Evolutionary conservation across 2,329 filamentous ascomycete genomes (phyloP), one percentile per base, ranked within the genome.

Genomic region (Claviceps purpurea): DNA sequence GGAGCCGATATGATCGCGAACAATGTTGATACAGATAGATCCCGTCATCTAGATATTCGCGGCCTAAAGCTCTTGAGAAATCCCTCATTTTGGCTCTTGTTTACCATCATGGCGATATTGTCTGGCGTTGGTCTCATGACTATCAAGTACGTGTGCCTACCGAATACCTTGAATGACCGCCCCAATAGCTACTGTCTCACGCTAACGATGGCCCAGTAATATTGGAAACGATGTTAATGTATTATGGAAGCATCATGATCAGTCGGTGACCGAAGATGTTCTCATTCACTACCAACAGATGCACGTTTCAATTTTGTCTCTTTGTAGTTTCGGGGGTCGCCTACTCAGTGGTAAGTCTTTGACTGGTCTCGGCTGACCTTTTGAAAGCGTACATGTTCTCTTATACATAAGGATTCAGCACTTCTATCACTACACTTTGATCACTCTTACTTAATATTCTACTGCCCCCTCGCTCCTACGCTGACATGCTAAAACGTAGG

Each of bases 91-190:
- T 97, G 90, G 89, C 86, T 94, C 62, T 71, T 95, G 30, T 97
- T 94, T 67, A 68, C 78, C 53, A 82, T 95, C 58, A 87, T 98
- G 78, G 89, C 84, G 41, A 78, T 96, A n/a, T 73, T 97, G 56
- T 89, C 89, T 5, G 93, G 93, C 50, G 86, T 96, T 60, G 93
- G 93, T 11, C 72, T 98, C 58, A 98, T 98, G 93, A 97, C 91
- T 0, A 98, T 98, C 70, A 98, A 98, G 89, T 95, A 75, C 68
- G 85, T 73, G 11, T 14, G 13, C 5, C 16, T 14, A 4, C 11
- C 40, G 16, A 8, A 13, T 22, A 42, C 11, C 34, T 18, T 4
- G 7, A 39, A 7, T 24, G 34, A 3, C 16, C 40, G 22, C 22
- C 20, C 22, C 11, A 5, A 18, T 24, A n/a, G 24, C 39, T 34